These are phyloP conservation scores for Chlamydomonas incerta DNA, from an alignment of 139 green algal species.

Conservation along the genomic window DNA sequence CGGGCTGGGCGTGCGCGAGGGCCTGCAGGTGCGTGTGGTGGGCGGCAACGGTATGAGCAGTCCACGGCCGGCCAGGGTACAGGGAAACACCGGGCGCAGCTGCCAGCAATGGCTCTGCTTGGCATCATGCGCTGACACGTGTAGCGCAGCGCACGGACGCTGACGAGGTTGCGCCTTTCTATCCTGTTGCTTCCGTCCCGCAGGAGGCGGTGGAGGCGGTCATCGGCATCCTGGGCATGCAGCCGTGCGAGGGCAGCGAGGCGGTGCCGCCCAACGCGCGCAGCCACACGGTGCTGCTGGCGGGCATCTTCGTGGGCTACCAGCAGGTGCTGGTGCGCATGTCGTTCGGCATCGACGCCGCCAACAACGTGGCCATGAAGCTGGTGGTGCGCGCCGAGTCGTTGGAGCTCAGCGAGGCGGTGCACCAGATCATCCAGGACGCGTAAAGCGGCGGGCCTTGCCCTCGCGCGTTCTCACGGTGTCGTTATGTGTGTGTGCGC, in stretches of 20 bases:
- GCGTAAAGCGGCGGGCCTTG: constrained; percentile 50
- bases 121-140: too few relatives aligned
- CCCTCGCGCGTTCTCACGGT: background rate
- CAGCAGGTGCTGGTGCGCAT: constrained; percentile 85
- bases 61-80: too few relatives aligned
- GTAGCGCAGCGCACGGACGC: too few relatives aligned
- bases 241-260: constrained; percentile 94
- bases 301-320: constrained; percentile 85
- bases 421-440: constrained; percentile 95
- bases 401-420: constrained; percentile 73
- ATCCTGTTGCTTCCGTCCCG: background rate
- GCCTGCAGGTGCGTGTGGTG: constrained; percentile 65
- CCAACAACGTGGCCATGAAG: constrained; percentile 96
- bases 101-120: background rate
- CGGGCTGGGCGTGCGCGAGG: constrained; percentile 86
- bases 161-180: too few relatives aligned
- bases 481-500: background rate
- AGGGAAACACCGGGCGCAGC: too few relatives aligned
- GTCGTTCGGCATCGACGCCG: constrained; percentile 92
- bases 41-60: too few relatives aligned
- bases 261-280: constrained; percentile 93
- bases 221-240: constrained; percentile 90
- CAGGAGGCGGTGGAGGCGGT: constrained; percentile 95
- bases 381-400: constrained; percentile 86
- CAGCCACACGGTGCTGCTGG: constrained; percentile 90